Base-by-base conservation (phyloP, 768 basidiomycete species). In the Suillus lakei region DNA sequence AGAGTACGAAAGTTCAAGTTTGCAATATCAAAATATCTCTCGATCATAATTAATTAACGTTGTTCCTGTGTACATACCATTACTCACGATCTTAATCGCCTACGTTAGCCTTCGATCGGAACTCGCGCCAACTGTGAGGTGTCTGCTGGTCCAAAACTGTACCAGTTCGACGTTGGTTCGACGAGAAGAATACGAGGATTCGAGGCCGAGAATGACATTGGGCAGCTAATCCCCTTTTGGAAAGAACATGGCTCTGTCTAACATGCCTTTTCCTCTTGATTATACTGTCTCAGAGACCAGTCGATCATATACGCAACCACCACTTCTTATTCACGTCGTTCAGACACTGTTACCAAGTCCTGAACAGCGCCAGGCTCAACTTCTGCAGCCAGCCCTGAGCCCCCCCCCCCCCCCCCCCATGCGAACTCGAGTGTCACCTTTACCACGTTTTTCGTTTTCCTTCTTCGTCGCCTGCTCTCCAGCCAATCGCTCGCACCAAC, bases 21-120 rank as follows among this genome's bases (percentile, higher is more conserved):
- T 88, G 63, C 85, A 86, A 63, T 97, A 97, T 75, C 92, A 94
- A 78, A 96, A 92, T 74, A 82, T 92, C 64, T 88, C 91, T 32
- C 85, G 91, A 67, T 90, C 92, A 68, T 94, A 76, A 85, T 67
- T 61, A 66, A 64, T 65, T 38, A 6, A 21, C 26, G 16, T 21
- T 28, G 18, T 59, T 41, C 12, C 10, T 59, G 39, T 59, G 58
- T 59, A 59, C 18, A 59, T 59, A 41, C 5, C 23, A 28, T 59
- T 43, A 59, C 28, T 59, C 39, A 39, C 39, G 28, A 41, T 28
- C 58, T 39, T 41, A 41, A 58, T 59, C 39, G 39, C 39, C 26
- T 59, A 28, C 28, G 18, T 18, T 18, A 39, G 16, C 38, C 26
- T 59, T 59, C 26, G 10, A 41, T 39, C 18, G 10, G 38, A 39